These are phyloP conservation scores for Aspergillus aculeatus DNA, from an alignment of 2,329 filamentous ascomycete genomes.

Conservation along the genomic window DNA sequence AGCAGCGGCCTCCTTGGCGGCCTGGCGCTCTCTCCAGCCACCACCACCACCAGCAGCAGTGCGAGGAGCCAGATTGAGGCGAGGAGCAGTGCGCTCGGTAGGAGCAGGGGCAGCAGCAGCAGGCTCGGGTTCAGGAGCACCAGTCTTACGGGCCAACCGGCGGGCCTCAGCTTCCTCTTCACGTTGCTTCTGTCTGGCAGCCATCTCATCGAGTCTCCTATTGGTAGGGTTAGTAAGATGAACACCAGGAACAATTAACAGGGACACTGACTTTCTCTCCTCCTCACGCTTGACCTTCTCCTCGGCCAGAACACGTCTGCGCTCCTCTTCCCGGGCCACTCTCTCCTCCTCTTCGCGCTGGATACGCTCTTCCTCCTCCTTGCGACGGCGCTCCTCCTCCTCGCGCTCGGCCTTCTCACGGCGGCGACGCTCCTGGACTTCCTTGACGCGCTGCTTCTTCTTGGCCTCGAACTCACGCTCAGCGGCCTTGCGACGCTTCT, in stretches of 20 bases:
- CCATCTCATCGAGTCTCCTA: slow-evolving; percentile 63
- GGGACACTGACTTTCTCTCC: slow-evolving; percentile 54
- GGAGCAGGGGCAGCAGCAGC: slow-evolving; percentile 51
- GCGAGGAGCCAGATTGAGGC: slow-evolving; percentile 54
- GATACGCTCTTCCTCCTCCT: slow-evolving; percentile 82
- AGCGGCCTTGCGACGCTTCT: slow-evolving; percentile 86
- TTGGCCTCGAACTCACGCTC: slow-evolving; percentile 92
- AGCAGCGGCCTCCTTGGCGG: slow-evolving; percentile 45
- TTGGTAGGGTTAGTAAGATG: slow-evolving; percentile 35
- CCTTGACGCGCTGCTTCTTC: slow-evolving; percentile 83
- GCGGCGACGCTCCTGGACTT: slow-evolving; percentile 77
- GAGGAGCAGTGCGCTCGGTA: slow-evolving; percentile 52
- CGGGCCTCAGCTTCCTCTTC: slow-evolving; percentile 86
- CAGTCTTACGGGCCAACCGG: slow-evolving; percentile 65
- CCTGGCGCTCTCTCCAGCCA: slow-evolving; percentile 62
- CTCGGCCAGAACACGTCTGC: slow-evolving; percentile 69
- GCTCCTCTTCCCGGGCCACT: slow-evolving; percentile 74
- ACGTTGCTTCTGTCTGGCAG: slow-evolving; percentile 69
- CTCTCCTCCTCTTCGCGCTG: slow-evolving; percentile 83
- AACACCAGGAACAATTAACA: neutral
- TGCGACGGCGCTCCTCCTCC: slow-evolving; percentile 73
- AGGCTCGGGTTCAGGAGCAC: slow-evolving; percentile 33
- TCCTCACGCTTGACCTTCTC: slow-evolving; percentile 63
- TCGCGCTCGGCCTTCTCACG: slow-evolving; percentile 82
- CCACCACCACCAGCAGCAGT: slow-evolving; percentile 42